A percentile compares a stretch with the other conserved stretches of the same genome.
These are phyloP conservation scores for Botrytis fragariae DNA, from an alignment of 2,329 filamentous ascomycete genomes.

Conservation along the genomic window DNA sequence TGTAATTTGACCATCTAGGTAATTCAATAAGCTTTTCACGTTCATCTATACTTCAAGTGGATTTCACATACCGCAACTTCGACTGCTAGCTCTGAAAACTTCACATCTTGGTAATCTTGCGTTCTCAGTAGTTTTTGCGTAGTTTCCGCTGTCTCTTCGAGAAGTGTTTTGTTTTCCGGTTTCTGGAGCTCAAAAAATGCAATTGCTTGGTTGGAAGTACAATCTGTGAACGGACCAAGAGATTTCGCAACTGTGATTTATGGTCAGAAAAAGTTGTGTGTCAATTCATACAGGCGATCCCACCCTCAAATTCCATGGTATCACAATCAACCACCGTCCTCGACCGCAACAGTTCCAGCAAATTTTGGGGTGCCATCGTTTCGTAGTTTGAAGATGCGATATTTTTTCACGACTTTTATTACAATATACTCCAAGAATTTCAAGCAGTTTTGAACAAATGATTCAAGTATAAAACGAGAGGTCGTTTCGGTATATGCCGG, in stretches of 20 bases:
- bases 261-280: neutral
- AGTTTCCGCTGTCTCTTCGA: constrained; percentile 41
- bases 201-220: constrained; percentile 56
- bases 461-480: neutral
- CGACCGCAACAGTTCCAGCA: constrained; percentile 46
- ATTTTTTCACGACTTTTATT: neutral
- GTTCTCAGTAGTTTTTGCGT: constrained; percentile 36
- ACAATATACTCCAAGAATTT: neutral
- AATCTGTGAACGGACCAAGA: constrained; percentile 51
- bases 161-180: constrained; percentile 40
- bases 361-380: constrained; percentile 29
- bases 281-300: neutral
- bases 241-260: constrained; percentile 43
- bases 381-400: neutral
- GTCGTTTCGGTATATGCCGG: neutral
- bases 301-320: constrained; percentile 50
- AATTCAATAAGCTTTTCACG: neutral
- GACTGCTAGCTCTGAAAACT: constrained; percentile 50
- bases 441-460: neutral
- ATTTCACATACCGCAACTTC: constrained; percentile 50
- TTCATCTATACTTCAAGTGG: neutral
- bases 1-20: constrained; percentile 54
- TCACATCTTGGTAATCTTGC: constrained; percentile 37
- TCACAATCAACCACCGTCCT: constrained; percentile 51
- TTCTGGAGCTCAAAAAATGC: constrained; percentile 48